Conservation (phyloP, 2,329 filamentous ascomycete genomes). For the Nannizzia gypsea region DNA sequence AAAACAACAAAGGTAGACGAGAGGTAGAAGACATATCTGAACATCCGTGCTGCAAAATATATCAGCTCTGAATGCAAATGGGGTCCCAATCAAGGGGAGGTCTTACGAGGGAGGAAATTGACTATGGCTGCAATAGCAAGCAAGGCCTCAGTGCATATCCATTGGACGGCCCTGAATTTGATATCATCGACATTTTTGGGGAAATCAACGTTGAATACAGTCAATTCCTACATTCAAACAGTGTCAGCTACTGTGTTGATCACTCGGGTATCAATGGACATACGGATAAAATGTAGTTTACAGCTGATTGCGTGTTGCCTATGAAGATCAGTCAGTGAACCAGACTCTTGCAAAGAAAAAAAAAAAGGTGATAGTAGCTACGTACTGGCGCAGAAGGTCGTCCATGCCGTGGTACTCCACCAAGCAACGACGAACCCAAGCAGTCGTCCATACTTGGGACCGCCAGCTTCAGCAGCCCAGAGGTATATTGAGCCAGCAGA, state of each 20-base stretch:
- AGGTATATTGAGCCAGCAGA: constrained; percentile 50
- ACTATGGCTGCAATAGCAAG: constrained; percentile 40
- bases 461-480: constrained; percentile 50
- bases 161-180: constrained; percentile 50
- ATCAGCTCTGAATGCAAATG: not conserved
- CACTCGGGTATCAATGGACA: constrained; percentile 10
- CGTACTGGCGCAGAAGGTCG: constrained; percentile 44
- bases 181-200: constrained; percentile 42
- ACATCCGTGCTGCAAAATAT: constrained; percentile 28
- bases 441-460: constrained; percentile 43
- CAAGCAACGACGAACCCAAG: constrained; percentile 52
- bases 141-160: constrained; percentile 45
- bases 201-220: constrained; percentile 46
- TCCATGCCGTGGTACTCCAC: constrained; percentile 54
- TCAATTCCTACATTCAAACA: constrained; percentile 38
- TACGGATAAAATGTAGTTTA: constrained; percentile 44
- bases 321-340: not conserved
- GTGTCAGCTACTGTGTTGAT: not conserved
- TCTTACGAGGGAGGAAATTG: constrained; percentile 42
- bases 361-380: not conserved
- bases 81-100: not conserved
- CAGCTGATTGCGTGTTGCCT: constrained; percentile 41
- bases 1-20: constrained; percentile 43
- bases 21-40: constrained; percentile 41
- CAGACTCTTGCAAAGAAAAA: not conserved